Conservation (phyloP, 208 protist species). For the Leishmania tarentolae region DNA sequence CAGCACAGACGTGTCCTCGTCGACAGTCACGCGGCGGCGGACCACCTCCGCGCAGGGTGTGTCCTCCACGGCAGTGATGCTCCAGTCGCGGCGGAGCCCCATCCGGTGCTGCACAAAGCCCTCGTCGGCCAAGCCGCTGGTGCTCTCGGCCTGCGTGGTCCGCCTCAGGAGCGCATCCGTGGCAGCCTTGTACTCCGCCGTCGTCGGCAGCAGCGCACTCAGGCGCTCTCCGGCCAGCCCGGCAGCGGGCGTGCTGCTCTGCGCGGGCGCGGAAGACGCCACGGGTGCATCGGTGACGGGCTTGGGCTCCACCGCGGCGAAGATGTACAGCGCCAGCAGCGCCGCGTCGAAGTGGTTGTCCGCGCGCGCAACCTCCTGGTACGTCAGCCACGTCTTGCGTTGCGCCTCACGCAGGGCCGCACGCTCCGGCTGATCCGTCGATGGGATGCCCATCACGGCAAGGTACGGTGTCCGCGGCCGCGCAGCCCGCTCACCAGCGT, state of each 20-base stretch:
- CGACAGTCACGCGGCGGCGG: not conserved
- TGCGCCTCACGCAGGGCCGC: slow-evolving; percentile 32
- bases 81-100: slow-evolving; percentile 2
- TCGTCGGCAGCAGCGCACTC: slow-evolving; percentile 1
- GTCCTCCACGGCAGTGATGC: not conserved
- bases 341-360: slow-evolving; percentile 36
- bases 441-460: slow-evolving; percentile 49
- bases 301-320: slow-evolving; percentile 20
- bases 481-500: not conserved
- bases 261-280: not conserved
- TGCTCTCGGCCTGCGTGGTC: not conserved
- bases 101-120: not conserved
- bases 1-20: slow-evolving; percentile 1
- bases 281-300: not conserved
- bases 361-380: slow-evolving; percentile 35
- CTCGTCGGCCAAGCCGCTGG: not conserved
- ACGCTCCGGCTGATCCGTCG: slow-evolving; percentile 35
- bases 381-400: slow-evolving; percentile 47
- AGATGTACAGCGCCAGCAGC: slow-evolving; percentile 36
- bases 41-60: not conserved
- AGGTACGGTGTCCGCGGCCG: slow-evolving; percentile 17
- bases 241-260: not conserved
- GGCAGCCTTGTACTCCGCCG: not conserved
- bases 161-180: not conserved
- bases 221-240: not conserved